Conservation (phyloP, 441 rosid species). For the Adansonia gregorii region DNA sequence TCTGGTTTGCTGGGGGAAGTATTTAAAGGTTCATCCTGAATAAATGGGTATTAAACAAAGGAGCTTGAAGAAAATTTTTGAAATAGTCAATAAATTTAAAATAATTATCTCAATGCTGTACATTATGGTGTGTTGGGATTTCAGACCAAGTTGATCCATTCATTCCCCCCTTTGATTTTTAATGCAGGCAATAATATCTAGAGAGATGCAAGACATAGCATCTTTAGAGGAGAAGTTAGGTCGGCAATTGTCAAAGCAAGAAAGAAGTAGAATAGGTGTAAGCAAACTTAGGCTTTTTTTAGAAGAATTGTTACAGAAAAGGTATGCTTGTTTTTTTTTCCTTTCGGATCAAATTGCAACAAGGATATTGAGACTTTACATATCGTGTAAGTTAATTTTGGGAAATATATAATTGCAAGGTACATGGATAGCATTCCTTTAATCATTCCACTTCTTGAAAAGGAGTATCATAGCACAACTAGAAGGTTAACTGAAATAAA, state of each 20-base stretch:
- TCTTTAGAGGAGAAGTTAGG: conserved; percentile 86
- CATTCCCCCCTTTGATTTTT: neutral
- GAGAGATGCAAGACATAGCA: conserved; percentile 76
- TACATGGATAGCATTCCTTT: conserved; percentile 88
- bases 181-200: conserved; percentile 64
- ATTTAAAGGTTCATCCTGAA: neutral
- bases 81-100: conserved; percentile 12
- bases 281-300: conserved; percentile 86
- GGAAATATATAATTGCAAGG: conserved; percentile 47
- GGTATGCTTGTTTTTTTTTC: conserved; percentile 41
- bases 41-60: conserved; percentile 5
- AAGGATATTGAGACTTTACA: conserved; percentile 14
- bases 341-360: conserved; percentile 16
- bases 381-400: conserved; percentile 24
- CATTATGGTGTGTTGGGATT: conserved; percentile 1
- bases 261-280: conserved; percentile 82
- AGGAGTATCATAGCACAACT: conserved; percentile 70
- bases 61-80: neutral
- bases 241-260: conserved; percentile 74
- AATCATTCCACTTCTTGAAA: conserved; percentile 92
- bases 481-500: conserved; percentile 74
- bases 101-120: conserved; percentile 14
- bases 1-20: neutral
- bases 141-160: neutral
- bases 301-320: conserved; percentile 86